Percentiles rank a stretch among this genome's conserved stretches.
Evolutionary conservation across 139 green algal species (phyloP).

Genomic region (Monoraphidium neglectum): DNA sequence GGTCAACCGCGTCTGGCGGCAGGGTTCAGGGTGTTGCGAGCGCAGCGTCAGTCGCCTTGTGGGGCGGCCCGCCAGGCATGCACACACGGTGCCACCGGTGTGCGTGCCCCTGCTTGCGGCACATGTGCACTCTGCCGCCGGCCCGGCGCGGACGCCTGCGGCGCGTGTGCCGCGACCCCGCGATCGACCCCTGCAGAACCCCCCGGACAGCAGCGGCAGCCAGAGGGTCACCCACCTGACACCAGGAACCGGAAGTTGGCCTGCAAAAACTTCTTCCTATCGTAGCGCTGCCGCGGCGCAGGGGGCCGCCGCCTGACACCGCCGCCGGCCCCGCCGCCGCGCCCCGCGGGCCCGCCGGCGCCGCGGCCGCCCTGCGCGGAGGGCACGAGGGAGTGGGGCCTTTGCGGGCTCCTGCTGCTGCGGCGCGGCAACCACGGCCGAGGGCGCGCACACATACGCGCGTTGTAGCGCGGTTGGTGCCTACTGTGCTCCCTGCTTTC

Average conservation of each 20-base stretch:
- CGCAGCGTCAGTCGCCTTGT: too few relatives aligned
- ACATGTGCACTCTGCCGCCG: too few relatives aligned
- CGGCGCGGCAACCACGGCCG: not conserved
- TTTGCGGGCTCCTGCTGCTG: not conserved
- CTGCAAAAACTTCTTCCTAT: constrained; percentile 78
- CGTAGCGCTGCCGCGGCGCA: constrained; percentile 54
- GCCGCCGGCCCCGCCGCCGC: not conserved
- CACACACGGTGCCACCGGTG: too few relatives aligned
- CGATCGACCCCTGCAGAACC: too few relatives aligned
- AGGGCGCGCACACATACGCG: not conserved
- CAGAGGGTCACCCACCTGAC: constrained; percentile 41
- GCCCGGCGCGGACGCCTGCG: too few relatives aligned
- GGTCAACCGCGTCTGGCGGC: constrained; percentile 58
- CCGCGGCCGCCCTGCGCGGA: constrained; percentile 23
- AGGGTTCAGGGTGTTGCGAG: too few relatives aligned
- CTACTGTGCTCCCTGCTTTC: too few relatives aligned
- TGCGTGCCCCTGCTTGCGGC: too few relatives aligned
- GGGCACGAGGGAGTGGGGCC: not conserved
- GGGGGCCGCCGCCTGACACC: constrained; percentile 1
- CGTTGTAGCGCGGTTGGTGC: too few relatives aligned
- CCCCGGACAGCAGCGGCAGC: too few relatives aligned
- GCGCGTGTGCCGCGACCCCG: too few relatives aligned
- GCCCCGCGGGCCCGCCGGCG: not conserved
- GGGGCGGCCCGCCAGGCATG: too few relatives aligned
- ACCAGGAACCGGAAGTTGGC: constrained; percentile 89